Conservation (phyloP, 768 basidiomycete species). For the Cystobasidium tubakii region DNA sequence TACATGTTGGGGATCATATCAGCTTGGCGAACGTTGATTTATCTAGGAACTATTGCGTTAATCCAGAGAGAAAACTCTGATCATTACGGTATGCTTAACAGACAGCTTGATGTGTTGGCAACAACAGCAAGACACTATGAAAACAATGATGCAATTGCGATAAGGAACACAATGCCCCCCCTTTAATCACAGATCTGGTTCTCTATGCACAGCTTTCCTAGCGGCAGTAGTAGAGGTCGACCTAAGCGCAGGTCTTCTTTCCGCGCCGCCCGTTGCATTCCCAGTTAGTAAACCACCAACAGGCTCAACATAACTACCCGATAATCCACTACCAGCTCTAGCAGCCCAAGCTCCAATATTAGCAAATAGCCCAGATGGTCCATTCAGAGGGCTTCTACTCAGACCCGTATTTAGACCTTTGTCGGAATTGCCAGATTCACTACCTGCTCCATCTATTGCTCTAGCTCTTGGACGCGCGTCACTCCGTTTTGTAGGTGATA, state of each 20-base stretch:
- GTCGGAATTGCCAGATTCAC: slow-evolving; percentile 13
- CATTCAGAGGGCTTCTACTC: not conserved
- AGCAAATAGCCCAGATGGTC: slow-evolving; percentile 8
- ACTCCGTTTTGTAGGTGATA: slow-evolving; percentile 34
- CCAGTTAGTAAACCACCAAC: not conserved
- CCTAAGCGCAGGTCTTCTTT: not conserved
- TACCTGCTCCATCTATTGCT: not conserved
- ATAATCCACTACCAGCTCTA: slow-evolving; percentile 1
- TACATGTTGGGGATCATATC: too few species aligned
- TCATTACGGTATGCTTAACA: too few species aligned
- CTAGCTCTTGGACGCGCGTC: not conserved
- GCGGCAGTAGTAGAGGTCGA: not conserved
- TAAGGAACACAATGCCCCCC: not conserved
- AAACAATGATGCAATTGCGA: not conserved
- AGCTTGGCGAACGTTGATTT: too few species aligned
- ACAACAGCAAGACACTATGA: not conserved
- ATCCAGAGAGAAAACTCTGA: not conserved
- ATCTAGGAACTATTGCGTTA: too few species aligned
- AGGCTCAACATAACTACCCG: slow-evolving; percentile 17
- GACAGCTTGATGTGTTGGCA: not conserved
- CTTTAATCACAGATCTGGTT: not conserved
- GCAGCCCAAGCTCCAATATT: slow-evolving; percentile 20
- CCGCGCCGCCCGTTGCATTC: not conserved
- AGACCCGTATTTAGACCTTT: not conserved
- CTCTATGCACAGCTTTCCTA: not conserved